These are phyloP conservation scores for Lentinus tigrinus DNA, from an alignment of 768 basidiomycete genomes.

Conservation along the genomic window DNA sequence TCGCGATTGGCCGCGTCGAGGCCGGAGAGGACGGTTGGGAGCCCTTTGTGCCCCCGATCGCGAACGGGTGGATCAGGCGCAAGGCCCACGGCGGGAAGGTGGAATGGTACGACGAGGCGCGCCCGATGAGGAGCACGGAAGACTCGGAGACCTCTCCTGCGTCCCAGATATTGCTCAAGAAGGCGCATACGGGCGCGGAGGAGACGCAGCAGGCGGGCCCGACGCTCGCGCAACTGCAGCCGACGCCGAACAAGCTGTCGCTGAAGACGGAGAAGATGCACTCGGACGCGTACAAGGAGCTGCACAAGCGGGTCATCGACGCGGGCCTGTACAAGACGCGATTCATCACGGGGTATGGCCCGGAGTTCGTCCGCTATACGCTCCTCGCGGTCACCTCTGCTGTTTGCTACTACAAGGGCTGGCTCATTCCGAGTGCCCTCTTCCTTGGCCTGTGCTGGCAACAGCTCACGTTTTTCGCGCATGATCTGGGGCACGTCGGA, in stretches of 20 bases:
- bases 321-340: slow-evolving; percentile 86
- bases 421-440: slow-evolving; percentile 74
- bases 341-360: slow-evolving; percentile 85
- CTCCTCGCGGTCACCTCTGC: slow-evolving; percentile 59
- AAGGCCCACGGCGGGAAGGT: slow-evolving; percentile 41
- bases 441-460: slow-evolving; percentile 92
- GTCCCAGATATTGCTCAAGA: slow-evolving; percentile 59
- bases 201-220: slow-evolving; percentile 33
- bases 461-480: slow-evolving; percentile 87
- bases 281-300: slow-evolving; percentile 74
- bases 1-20: slow-evolving; percentile 69
- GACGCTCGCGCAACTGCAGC: slow-evolving; percentile 45
- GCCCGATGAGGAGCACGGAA: slow-evolving; percentile 36
- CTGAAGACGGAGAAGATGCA: slow-evolving; percentile 60
- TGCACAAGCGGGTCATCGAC: slow-evolving; percentile 70
- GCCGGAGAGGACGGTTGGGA: slow-evolving; percentile 54
- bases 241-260: slow-evolving; percentile 54
- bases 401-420: slow-evolving; percentile 58
- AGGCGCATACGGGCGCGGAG: slow-evolving; percentile 39
- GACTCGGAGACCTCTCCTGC: slow-evolving; percentile 17
- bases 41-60: slow-evolving; percentile 84
- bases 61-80: slow-evolving; percentile 77
- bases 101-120: slow-evolving; percentile 66
- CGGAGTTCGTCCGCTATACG: slow-evolving; percentile 79
- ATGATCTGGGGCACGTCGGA: slow-evolving; percentile 94